Conservation (phyloP, 163 green algal genomes). For the Botryococcus braunii region DNA sequence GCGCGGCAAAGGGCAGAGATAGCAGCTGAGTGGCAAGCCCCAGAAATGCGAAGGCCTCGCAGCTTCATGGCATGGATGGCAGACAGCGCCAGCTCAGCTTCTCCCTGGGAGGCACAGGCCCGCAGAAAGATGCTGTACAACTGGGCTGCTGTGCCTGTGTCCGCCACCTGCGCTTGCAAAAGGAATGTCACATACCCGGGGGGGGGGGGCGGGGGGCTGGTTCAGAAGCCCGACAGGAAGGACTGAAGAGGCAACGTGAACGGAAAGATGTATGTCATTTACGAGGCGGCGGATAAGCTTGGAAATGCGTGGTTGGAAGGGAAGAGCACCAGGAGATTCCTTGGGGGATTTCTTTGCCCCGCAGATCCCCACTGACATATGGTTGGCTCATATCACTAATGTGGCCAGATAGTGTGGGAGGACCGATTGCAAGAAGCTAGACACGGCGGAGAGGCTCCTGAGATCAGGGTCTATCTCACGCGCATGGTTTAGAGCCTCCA, state of each 20-base stretch:
- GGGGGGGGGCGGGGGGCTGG: too few species aligned
- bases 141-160: not conserved
- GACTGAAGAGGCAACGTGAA: not conserved
- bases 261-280: not conserved
- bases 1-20: not conserved
- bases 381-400: too few species aligned
- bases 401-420: too few species aligned
- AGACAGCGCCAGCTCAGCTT: not conserved
- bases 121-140: not conserved
- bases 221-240: not conserved
- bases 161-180: not conserved
- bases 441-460: too few species aligned
- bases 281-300: too few species aligned
- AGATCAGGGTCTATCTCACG: too few species aligned
- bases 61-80: not conserved
- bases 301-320: too few species aligned
- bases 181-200: not conserved
- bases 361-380: too few species aligned
- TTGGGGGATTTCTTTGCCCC: too few species aligned
- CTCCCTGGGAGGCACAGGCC: constrained; percentile 1
- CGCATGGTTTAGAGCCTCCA: too few species aligned
- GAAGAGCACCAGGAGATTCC: too few species aligned
- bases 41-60: not conserved
- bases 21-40: not conserved
- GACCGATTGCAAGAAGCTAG: too few species aligned